A percentile compares a stretch with the other conserved stretches of the same genome.
Evolutionary conservation across 2,329 filamentous ascomycete genomes (phyloP).

Genomic region (Colletotrichum sansevieriae): DNA sequence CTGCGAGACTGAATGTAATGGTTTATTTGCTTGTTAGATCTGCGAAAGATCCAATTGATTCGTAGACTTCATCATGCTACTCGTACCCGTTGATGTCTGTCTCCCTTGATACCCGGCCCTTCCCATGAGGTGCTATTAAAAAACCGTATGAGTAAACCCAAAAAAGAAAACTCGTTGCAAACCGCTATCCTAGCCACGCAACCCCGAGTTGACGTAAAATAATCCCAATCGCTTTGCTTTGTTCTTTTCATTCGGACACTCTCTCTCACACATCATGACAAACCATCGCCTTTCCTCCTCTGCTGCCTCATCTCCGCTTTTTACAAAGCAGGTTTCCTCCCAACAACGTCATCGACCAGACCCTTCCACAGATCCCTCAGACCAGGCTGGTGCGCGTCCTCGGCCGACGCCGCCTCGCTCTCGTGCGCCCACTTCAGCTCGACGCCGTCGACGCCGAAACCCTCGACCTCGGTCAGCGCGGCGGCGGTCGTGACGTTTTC

Average conservation of each 20-base stretch:
- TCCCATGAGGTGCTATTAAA: conserved; percentile 29
- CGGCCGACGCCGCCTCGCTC: conserved; percentile 44
- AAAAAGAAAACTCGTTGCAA: not conserved
- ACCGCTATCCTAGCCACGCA: conserved; percentile 10
- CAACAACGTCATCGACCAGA: conserved; percentile 64
- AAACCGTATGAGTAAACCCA: conserved; percentile 18
- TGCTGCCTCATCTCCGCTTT: not conserved
- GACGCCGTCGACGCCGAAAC: conserved; percentile 68
- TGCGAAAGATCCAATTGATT: conserved; percentile 4
- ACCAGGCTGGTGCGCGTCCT: conserved; percentile 52
- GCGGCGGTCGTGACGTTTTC: conserved; percentile 63
- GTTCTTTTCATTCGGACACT: not conserved
- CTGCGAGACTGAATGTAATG: not conserved
- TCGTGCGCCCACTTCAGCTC: conserved; percentile 67
- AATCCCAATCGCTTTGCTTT: conserved; percentile 35
- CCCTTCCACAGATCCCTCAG: conserved; percentile 69
- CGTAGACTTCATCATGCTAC: conserved; percentile 18
- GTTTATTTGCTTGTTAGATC: not conserved
- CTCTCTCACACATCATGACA: conserved; percentile 37
- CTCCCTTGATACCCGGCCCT: not conserved
- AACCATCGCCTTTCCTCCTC: conserved; percentile 11
- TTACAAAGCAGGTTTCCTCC: conserved; percentile 40
- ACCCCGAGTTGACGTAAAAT: not conserved
- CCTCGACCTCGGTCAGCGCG: conserved; percentile 69
- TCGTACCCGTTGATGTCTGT: conserved; percentile 15